Evolutionary conservation across 2,329 filamentous ascomycete genomes (phyloP).

Genomic region (Neopestalotiopsis rosae): DNA sequence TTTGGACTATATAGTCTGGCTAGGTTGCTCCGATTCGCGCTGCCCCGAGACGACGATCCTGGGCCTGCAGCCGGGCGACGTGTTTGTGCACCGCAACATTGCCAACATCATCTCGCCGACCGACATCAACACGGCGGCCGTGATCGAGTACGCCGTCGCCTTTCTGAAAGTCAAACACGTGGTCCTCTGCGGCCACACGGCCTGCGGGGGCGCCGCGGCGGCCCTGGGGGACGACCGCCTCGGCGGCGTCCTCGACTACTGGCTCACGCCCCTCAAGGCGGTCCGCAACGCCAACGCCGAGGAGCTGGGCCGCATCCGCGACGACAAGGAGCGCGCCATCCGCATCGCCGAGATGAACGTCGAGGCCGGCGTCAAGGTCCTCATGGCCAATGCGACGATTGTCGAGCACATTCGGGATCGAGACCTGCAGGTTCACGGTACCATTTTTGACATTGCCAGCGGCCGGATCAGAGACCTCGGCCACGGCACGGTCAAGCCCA

Average conservation of each 20-base stretch:
- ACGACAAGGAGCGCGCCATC: constrained; percentile 59
- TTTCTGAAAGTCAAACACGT: constrained; percentile 75
- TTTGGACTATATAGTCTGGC: constrained; percentile 64
- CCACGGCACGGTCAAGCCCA: constrained; percentile 40
- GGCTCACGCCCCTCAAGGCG: constrained; percentile 57
- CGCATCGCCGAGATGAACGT: constrained; percentile 82
- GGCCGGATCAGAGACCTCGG: constrained; percentile 57
- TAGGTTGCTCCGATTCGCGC: constrained; percentile 86
- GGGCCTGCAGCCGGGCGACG: constrained; percentile 78
- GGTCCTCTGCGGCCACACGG: constrained; percentile 72
- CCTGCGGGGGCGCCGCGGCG: constrained; percentile 70
- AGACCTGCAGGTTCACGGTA: constrained; percentile 77
- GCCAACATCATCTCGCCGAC: constrained; percentile 79
- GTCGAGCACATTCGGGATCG: constrained; percentile 73
- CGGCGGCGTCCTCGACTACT: constrained; percentile 60
- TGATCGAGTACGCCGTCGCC: constrained; percentile 80
- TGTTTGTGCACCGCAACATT: constrained; percentile 91
- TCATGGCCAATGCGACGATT: constrained; percentile 73
- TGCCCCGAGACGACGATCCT: constrained; percentile 84
- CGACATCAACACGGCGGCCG: constrained; percentile 76
- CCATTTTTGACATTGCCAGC: constrained; percentile 69
- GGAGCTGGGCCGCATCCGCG: constrained; percentile 59
- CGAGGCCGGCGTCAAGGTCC: constrained; percentile 66
- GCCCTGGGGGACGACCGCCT: constrained; percentile 54
- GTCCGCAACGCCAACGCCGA: constrained; percentile 51